Base-by-base conservation (phyloP, 257 asterid genomes). In the Verbascum thapsus region DNA sequence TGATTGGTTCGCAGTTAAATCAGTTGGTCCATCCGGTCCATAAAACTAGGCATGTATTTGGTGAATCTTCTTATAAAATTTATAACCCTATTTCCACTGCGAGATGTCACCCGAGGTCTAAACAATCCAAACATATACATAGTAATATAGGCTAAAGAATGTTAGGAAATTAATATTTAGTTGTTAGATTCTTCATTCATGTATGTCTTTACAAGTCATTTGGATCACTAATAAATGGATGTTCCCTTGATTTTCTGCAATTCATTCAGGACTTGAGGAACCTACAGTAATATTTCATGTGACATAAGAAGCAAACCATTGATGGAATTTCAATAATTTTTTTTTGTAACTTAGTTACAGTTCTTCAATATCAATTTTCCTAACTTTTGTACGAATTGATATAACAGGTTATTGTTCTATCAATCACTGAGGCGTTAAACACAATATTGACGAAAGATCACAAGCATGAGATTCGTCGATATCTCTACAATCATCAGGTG, bases 401-500 rank as follows among this genome's bases (percentile, higher is more conserved):
- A 74, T 53, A 65, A 50, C 84, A 94, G 99, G 84, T 94, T 35
- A 90, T 94, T 64, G 53, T 85, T 22, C 77, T 94, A 53, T 85
- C 94, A 26, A 51, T 94, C 54, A 79, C 90, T 58, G 97, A 97
- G 61, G 99, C 99, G 50, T 63, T 94, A 75, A 84, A 85, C 82
- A 94, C 95, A 34, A 80, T 84, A 63, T 68, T 94, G 61, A 71
- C 92, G 8, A 85, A 77, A 72, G 97, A 94, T 71, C 97, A 94
- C 80, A 87, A 68, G 78, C 78, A 34, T 67, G 99, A 94, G 85
- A 90, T 94, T 45, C 78, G 95, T 72, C 97, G 99, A 66, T 94
- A 94, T 76, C 82, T 94, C 63, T 94, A 94, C 81, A 94, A 94
- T 81, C 99, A 94, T 68, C 99, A 94, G 91, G 99, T 80, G 74